Evolutionary conservation across 1,139 yeast genomes (phyloP), one percentile per base, ranked within the genome.

Genomic region (Geotrichum macrosporum): DNA sequence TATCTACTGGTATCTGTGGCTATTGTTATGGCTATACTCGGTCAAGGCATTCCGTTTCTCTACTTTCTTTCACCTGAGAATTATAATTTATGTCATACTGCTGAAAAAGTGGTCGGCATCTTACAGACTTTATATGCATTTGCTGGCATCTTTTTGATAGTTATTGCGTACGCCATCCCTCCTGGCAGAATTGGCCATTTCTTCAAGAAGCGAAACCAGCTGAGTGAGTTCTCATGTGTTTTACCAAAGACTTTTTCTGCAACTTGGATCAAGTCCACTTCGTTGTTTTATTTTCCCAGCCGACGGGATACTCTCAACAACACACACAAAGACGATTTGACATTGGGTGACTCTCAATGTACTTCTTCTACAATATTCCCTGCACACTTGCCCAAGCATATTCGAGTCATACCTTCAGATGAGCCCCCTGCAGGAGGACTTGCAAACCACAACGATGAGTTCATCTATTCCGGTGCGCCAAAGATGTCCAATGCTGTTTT

Each of bases 251-350:
- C 86, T 16, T 78, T 78, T 60, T 92, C 83, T 63, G 86, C 94
- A 32, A 80, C 82, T 75, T 84, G 94, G 94, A 79, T 84, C 58
- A 80, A 80, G 60, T 74, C 79, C 1, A 81, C 81, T 57, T 60
- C 68, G 13, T 73, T 81, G 12, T 57, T 76, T 81, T 26, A 60
- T 44, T 59, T 49, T 41, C 61, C 63, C 6, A n/a, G n/a, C n/a
- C 36, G 46, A 15, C 53, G 51, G 50, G 59, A 58, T 3, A 53
- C 60, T 9, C 64, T 59, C 46, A 46, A 44, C 10, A 19, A 32
- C n/a, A 32, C 51, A 24, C 50, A 46, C 50, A 70, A 71, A 53
- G n/a, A n/a, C n/a, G n/a, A n/a, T n/a, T n/a, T n/a, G n/a, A n/a
- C n/a, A n/a, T n/a, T n/a, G n/a, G 70, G 79, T 48, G 80, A 77